Evolutionary conservation across 805 yeast species (phyloP), one percentile per base, ranked within the genome.

Genomic region (Kodamaea laetipori): DNA sequence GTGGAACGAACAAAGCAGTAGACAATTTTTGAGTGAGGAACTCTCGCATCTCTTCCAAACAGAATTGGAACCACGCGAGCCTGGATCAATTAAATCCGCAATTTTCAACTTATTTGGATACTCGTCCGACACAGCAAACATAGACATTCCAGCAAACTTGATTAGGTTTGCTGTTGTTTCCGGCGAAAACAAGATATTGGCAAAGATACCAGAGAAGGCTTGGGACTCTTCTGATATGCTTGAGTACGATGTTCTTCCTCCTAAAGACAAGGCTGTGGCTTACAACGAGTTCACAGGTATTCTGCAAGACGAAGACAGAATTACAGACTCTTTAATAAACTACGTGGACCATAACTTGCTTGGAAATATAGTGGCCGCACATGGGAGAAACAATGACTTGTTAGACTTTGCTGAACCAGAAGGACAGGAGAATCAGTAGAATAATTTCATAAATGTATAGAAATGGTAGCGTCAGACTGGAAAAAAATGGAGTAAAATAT

Each of bases 161-260:
- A 52, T 85, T 9, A 71, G 95, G 44, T 84, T 84, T 61, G 83
- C 81, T 2, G 73, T 86, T 24, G 61, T 86, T 32, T 82, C 90
- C 0, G 86, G 85, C 12, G 94, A 85, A 58, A 80, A 79, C 17
- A 74, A 79, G 32, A 74, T 83, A 1, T 80, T 86, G 85, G 86
- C 87, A 1, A 76, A 78, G 50, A 69, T 85, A 17, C 95, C 95
- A 0, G 55, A 71, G 18, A 52, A 62, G 2, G 71, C 84, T 17
- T 86, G 89, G 86, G 73, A 75, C 1, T 58, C 75, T 18, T 72
- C 81, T 43, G 84, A 83, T 43, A 72, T 81, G 11, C 80, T 69
- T 55, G 95, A 86, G 51, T 86, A 76, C 56, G 95, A 86, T 60
- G 76, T 84, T 2, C 58, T 86, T 16, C 90, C 95, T 1, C 94